Base-by-base conservation (phyloP, 2,329 filamentous ascomycete species). In the Colletotrichum sp. region DNA sequence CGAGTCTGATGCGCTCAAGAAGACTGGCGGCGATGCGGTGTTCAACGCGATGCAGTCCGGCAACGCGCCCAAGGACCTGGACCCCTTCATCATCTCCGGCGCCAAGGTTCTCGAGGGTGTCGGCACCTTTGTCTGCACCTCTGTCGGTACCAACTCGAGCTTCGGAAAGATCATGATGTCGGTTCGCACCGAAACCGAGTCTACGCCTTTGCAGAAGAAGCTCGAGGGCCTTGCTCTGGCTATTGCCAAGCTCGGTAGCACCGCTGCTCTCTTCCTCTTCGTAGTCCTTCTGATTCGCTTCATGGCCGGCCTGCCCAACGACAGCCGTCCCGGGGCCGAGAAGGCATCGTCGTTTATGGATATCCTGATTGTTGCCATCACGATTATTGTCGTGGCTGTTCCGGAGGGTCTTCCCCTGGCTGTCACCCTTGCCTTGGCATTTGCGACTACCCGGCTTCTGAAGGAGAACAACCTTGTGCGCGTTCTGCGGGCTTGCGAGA, bases 251-350 rank as follows among this genome's bases (percentile, higher is more conserved):
- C 81, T 87, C 36, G 90, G 90, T 32, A 91, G 93, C 79, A 91
- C 91, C 71, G 92, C 94, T 36, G 94, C 94, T 59, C 83, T 94
- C 16, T 84, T 96, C 9, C 87, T 96, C 24, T 96, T 97, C 81
- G 85, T 95, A 68, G 93, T 95, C 28, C 87, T 96, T 14, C 91
- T 96, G 79, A 94, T 96, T 86, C 93, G 94, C 80, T 96, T 96
- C 81, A 86, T 95, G 28, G 92, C 90, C 38, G 84, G 89, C 18
- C 87, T 96, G 9, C 89, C 89, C 7, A 80, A 85, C 43, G 92
- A 90, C 79, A 58, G 78, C 26, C 81, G 78, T 1, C 84, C 85
- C 0, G 85, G 91, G 2, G 86, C 90, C 0, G 84, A 89, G 66
- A 95, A 95, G 84, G 85, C 81, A 0, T 85, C 85, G 48, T 82